Evolutionary conservation across 768 basidiomycete species (phyloP).

Genomic region (Rhodotorula paludigena): DNA sequence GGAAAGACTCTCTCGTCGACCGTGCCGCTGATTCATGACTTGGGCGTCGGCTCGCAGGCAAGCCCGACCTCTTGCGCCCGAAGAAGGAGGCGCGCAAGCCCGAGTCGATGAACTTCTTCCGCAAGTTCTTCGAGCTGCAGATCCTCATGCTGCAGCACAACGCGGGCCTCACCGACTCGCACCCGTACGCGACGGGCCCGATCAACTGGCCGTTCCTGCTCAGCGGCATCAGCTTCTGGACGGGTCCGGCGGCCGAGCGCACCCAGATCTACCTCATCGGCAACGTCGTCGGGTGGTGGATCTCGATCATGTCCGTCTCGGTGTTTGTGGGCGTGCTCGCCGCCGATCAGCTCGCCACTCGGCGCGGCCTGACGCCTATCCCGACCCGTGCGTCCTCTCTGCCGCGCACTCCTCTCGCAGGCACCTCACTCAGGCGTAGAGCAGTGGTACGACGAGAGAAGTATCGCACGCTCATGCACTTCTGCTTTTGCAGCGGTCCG

Average conservation of each 20-base stretch:
- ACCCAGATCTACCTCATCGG: slow-evolving; percentile 96
- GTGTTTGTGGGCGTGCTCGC: slow-evolving; percentile 84
- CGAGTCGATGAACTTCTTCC: slow-evolving; percentile 87
- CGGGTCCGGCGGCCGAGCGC: slow-evolving; percentile 65
- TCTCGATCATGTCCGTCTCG: slow-evolving; percentile 75
- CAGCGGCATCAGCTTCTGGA: slow-evolving; percentile 98
- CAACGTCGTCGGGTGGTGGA: slow-evolving; percentile 92
- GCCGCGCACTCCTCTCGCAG: background rate
- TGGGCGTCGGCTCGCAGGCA: slow-evolving; percentile 40
- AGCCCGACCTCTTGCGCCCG: slow-evolving; percentile 21
- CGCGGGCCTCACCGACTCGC: slow-evolving; percentile 93
- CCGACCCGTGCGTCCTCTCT: slow-evolving; percentile 65
- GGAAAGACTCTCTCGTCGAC: background rate
- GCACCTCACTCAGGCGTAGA: background rate
- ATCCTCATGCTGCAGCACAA: slow-evolving; percentile 96
- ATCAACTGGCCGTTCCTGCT: slow-evolving; percentile 98
- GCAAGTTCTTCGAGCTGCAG: slow-evolving; percentile 88
- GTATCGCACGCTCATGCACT: slow-evolving; percentile 15
- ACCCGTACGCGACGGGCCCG: slow-evolving; percentile 92
- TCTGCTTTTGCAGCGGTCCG: slow-evolving; percentile 61
- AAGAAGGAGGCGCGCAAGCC: slow-evolving; percentile 41
- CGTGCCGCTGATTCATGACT: too few species aligned
- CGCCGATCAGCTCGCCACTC: slow-evolving; percentile 81
- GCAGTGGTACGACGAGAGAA: too few species aligned
- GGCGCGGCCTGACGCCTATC: slow-evolving; percentile 77